Base-by-base conservation (phyloP, 2,329 filamentous ascomycete species). In the Sporothrix dimorphospora region DNA sequence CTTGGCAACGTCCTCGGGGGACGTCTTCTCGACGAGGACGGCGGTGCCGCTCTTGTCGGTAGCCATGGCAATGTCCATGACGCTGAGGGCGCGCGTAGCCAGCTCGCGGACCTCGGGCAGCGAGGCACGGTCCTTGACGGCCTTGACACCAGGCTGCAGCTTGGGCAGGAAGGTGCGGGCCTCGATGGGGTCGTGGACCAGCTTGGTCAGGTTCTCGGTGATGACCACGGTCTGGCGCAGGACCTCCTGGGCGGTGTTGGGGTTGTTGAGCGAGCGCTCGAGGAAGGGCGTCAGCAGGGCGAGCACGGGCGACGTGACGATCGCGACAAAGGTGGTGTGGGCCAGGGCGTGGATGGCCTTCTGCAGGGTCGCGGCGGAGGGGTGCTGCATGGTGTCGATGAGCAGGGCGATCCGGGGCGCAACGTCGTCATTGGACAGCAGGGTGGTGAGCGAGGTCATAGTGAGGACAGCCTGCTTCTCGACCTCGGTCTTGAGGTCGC, bases 261-360 rank as follows among this genome's bases (percentile, higher is more conserved):
- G 96, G 74, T 91, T 95, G 85, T 98, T 98, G 74, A 99, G 88
- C 21, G 94, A 94, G 77, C 96, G 92, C 84, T 98, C 96, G 38
- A 99, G 89, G 76, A 98, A 91, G 61, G 96, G 96, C 1, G 96
- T 99, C 71, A 99, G 88, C 71, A 99, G 90, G 21, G 96, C 96
- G 72, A 99, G 89, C 5, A 98, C 95, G 11, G 96, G 96, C 9
- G 95, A 98, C 14, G 94, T 98, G 77, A 99, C 96, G 75, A 97
- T 88, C 71, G 96, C 94, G 70, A 99, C 96, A 77, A 99, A 99
- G n/a, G 96, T 99, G 12, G 96, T 99, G 84, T 97, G 94, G 4
- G 94, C 98, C 61, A 99, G 87, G 61, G 94, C 96, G 79, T 98
- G 96, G 76, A 99, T 98, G 42, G 96, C 94, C 85, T 98, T 98